Conservation (phyloP, 495 filamentous ascomycete genomes). For the Schizothecium vesticola region DNA sequence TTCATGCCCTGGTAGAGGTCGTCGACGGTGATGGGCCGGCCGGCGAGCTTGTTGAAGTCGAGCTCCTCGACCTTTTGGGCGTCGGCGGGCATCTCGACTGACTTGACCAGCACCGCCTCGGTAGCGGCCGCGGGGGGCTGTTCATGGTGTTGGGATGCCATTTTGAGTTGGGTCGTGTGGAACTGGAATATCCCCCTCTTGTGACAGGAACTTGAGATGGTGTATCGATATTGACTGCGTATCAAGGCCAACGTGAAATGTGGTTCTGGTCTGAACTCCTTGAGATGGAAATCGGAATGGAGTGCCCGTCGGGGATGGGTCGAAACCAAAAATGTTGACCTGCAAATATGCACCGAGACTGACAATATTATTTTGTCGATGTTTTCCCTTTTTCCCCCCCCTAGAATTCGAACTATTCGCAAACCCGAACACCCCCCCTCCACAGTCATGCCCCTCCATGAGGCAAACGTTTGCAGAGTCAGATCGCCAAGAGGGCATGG, state of each 20-base stretch:
- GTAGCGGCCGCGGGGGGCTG: slow-evolving; percentile 60
- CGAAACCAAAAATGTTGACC: too few relatives aligned
- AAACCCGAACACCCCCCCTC: neutral
- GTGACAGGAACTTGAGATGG: too few relatives aligned
- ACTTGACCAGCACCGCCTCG: slow-evolving; percentile 83
- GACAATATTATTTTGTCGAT: neutral
- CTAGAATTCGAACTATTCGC: neutral
- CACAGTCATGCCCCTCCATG: too few relatives aligned
- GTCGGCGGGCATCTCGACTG: slow-evolving; percentile 70
- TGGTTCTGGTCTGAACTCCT: too few relatives aligned
- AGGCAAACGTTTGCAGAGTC: neutral
- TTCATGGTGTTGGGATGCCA: slow-evolving; percentile 22
- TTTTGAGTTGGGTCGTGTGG: slow-evolving; percentile 2
- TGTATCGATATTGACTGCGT: too few relatives aligned
- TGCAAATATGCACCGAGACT: too few relatives aligned
- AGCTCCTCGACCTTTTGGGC: slow-evolving; percentile 73
- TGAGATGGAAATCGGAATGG: too few relatives aligned
- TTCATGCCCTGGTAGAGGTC: slow-evolving; percentile 80
- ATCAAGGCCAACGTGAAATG: too few relatives aligned
- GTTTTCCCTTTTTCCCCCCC: too few relatives aligned
- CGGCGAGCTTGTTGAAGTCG: slow-evolving; percentile 78
- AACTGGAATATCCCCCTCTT: too few relatives aligned
- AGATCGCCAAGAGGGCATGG: slow-evolving; percentile 4
- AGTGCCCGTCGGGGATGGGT: too few relatives aligned
- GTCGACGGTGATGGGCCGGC: slow-evolving; percentile 70